phyloP scores from a whole-genome alignment of 2,329 filamentous ascomycete genomes.

The Fusarium paranaense region DNA sequence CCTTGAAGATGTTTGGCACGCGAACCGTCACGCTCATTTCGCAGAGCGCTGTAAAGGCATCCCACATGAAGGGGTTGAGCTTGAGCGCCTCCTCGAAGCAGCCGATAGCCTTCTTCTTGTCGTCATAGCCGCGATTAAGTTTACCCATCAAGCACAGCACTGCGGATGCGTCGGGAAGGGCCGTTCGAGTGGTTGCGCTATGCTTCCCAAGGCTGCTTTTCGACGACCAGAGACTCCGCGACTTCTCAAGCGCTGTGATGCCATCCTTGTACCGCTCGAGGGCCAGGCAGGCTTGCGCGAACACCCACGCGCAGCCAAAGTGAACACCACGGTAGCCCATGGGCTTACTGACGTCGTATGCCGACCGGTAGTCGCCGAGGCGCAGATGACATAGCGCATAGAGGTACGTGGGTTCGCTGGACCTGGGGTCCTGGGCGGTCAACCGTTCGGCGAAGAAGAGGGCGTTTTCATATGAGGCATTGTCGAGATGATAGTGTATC shows the following conservation, averaged over 20 bases:
- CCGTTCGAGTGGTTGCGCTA: constrained; percentile 78
- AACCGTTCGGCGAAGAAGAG: constrained; percentile 93
- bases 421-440: constrained; percentile 83
- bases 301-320: constrained; percentile 89
- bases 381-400: constrained; percentile 87
- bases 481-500: constrained; percentile 83
- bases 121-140: constrained; percentile 84
- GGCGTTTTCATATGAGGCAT: constrained; percentile 88
- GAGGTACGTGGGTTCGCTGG: constrained; percentile 83
- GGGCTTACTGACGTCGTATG: constrained; percentile 83
- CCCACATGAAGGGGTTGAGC: constrained; percentile 96
- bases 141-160: constrained; percentile 89
- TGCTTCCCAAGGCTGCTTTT: constrained; percentile 87
- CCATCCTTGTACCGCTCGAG: constrained; percentile 85
- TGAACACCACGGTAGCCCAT: constrained; percentile 78
- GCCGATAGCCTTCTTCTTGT: constrained; percentile 84
- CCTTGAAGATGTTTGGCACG: constrained; percentile 87
- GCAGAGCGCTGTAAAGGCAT: constrained; percentile 90
- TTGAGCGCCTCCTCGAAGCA: constrained; percentile 91
- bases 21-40: constrained; percentile 87
- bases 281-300: constrained; percentile 87
- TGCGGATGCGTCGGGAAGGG: constrained; percentile 84
- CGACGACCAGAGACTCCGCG: constrained; percentile 78
- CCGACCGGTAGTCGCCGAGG: constrained; percentile 84
- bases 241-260: constrained; percentile 84